A percentile compares a stretch with the other conserved stretches of the same genome.
Evolutionary conservation across 306 rosid species (phyloP).

Genomic region (Vigna reflexopilosa): DNA sequence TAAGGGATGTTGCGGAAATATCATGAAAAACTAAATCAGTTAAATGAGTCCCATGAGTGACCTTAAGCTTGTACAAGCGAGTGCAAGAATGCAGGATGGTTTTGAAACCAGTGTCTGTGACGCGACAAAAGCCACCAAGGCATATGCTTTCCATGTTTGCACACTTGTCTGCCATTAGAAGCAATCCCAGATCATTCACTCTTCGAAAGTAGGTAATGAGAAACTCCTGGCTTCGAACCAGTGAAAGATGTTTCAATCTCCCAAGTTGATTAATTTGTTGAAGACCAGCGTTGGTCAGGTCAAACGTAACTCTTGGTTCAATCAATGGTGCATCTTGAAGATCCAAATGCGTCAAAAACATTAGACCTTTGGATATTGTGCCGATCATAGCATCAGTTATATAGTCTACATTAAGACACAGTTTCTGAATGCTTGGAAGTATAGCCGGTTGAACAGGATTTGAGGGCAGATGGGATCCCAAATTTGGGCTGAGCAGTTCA

Average conservation of each 20-base stretch:
- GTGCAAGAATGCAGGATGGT: conserved; percentile 90
- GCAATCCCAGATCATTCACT: conserved; percentile 90
- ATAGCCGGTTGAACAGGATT: conserved; percentile 57
- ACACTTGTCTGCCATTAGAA: conserved; percentile 91
- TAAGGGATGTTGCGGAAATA: conserved; percentile 89
- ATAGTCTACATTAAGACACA: conserved; percentile 85
- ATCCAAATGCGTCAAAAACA: conserved; percentile 79
- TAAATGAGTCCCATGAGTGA: conserved; percentile 88
- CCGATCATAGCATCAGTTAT: conserved; percentile 87
- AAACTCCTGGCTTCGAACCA: conserved; percentile 87
- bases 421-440: conserved; percentile 78
- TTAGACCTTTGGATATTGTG: conserved; percentile 72
- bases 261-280: conserved; percentile 88
- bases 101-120: conserved; percentile 95
- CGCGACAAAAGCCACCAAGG: conserved; percentile 96
- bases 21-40: conserved; percentile 92
- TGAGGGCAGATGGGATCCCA: conserved; percentile 58
- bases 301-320: conserved; percentile 79
- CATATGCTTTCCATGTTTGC: conserved; percentile 83
- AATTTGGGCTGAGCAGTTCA: conserved; percentile 79
- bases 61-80: conserved; percentile 78
- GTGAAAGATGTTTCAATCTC: conserved; percentile 79
- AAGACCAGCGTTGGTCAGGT: conserved; percentile 88
- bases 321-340: conserved; percentile 89
- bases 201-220: conserved; percentile 71